phyloP scores from a whole-genome alignment of 2,329 filamentous ascomycete species.

The Fusarium sp. region DNA sequence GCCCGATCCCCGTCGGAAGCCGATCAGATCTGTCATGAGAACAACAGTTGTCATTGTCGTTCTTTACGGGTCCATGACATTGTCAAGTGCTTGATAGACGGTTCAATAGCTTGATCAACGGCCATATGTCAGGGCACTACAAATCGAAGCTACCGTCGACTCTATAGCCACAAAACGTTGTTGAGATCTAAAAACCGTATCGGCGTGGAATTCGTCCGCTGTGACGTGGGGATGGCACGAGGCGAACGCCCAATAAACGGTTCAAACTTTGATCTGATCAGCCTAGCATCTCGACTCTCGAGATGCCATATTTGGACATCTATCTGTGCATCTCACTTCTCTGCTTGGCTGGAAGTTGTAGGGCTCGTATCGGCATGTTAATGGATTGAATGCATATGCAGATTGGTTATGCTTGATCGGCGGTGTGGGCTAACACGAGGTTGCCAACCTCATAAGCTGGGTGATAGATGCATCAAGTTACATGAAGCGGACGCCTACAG shows the following conservation, averaged over 20 bases:
- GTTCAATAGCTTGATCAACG: slow-evolving; percentile 3
- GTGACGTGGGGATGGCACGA: slow-evolving; percentile 18
- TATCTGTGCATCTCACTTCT: slow-evolving; percentile 11
- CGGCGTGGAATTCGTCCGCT: slow-evolving; percentile 14
- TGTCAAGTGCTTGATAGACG: slow-evolving; percentile 15
- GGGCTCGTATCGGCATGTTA: slow-evolving; percentile 41
- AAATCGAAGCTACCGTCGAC: slow-evolving; percentile 2
- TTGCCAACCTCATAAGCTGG: slow-evolving; percentile 18
- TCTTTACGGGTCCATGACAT: not conserved
- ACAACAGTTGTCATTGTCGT: not conserved
- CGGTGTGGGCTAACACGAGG: slow-evolving; percentile 39
- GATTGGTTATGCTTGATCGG: slow-evolving; percentile 27
- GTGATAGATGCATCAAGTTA: slow-evolving; percentile 32
- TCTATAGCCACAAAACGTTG: slow-evolving; percentile 6
- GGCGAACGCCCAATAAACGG: slow-evolving; percentile 19
- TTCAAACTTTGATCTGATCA: slow-evolving; percentile 35
- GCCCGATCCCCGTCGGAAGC: not conserved
- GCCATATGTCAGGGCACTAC: not conserved
- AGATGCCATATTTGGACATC: slow-evolving; percentile 35
- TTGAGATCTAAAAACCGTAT: slow-evolving; percentile 1
- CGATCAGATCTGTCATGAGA: slow-evolving; percentile 6
- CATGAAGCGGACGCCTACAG: slow-evolving; percentile 34
- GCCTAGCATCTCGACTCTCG: slow-evolving; percentile 20
- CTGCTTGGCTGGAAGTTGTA: slow-evolving; percentile 26
- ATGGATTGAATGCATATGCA: slow-evolving; percentile 34